These are phyloP conservation scores for Cubamyces lactineus DNA, from an alignment of 768 basidiomycete genomes.

Conservation along the genomic window DNA sequence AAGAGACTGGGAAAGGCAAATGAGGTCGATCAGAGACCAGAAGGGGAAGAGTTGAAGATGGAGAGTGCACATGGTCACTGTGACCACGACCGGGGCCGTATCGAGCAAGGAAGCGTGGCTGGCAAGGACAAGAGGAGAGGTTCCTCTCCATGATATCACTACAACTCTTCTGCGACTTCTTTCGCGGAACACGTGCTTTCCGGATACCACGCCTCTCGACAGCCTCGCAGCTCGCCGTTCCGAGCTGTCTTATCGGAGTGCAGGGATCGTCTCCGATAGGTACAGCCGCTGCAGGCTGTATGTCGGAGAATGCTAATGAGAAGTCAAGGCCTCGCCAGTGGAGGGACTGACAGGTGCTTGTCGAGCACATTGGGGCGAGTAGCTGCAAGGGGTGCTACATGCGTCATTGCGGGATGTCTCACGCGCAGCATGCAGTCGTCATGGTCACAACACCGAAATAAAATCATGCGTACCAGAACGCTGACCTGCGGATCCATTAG, in stretches of 20 bases:
- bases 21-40: slow-evolving; percentile 1
- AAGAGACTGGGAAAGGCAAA: slow-evolving; percentile 16
- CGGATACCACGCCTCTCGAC: background rate
- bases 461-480: background rate
- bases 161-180: slow-evolving; percentile 6
- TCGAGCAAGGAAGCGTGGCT: background rate
- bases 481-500: slow-evolving; percentile 3
- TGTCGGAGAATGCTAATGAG: background rate
- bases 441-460: slow-evolving; percentile 12
- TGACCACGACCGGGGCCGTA: slow-evolving; percentile 8
- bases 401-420: slow-evolving; percentile 7
- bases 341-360: background rate
- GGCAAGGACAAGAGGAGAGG: background rate
- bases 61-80: slow-evolving; percentile 14
- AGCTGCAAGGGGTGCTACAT: background rate
- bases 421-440: slow-evolving; percentile 11
- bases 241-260: background rate
- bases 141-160: slow-evolving; percentile 7
- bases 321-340: background rate
- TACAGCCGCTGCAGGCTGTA: background rate
- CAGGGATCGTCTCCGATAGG: background rate
- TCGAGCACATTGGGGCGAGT: background rate
- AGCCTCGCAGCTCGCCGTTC: background rate
- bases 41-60: slow-evolving; percentile 11
- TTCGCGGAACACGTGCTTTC: slow-evolving; percentile 7